A percentile compares a stretch with the other conserved stretches of the same genome.
Evolutionary conservation across 2,329 filamentous ascomycete species (phyloP).

Genomic region (Capronia americana): DNA sequence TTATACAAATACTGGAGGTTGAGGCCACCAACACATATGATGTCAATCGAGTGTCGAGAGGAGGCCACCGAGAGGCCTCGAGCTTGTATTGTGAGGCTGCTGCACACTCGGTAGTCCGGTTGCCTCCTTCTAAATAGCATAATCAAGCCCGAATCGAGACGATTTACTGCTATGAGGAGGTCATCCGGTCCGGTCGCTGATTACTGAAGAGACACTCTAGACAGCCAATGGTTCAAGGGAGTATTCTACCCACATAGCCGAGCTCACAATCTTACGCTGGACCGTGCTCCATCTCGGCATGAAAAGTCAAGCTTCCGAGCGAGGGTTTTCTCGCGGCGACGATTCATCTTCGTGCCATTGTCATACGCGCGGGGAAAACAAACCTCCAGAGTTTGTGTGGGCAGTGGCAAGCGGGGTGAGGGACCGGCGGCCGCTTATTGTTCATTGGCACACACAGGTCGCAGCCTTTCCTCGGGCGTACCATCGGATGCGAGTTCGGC

Average conservation of each 20-base stretch:
- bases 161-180: no score
- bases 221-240: background rate
- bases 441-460: background rate
- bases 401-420: background rate
- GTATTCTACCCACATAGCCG: background rate
- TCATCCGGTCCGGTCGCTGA: no score
- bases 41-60: background rate
- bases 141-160: background rate
- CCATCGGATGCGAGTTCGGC: constrained; percentile 1
- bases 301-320: background rate
- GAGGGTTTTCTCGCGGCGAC: background rate
- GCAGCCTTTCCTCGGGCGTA: background rate
- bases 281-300: background rate
- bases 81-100: background rate
- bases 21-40: background rate
- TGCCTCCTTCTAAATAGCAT: background rate
- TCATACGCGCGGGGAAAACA: background rate
- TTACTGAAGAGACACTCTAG: background rate
- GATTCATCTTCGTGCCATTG: background rate
- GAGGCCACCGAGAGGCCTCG: background rate
- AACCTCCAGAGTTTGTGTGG: background rate
- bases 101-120: background rate
- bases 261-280: background rate
- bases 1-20: background rate
- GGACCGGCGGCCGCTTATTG: background rate